Evolutionary conservation across 352 stramenopile genomes (phyloP).

Genomic region (Phytophthora pinifolia): DNA sequence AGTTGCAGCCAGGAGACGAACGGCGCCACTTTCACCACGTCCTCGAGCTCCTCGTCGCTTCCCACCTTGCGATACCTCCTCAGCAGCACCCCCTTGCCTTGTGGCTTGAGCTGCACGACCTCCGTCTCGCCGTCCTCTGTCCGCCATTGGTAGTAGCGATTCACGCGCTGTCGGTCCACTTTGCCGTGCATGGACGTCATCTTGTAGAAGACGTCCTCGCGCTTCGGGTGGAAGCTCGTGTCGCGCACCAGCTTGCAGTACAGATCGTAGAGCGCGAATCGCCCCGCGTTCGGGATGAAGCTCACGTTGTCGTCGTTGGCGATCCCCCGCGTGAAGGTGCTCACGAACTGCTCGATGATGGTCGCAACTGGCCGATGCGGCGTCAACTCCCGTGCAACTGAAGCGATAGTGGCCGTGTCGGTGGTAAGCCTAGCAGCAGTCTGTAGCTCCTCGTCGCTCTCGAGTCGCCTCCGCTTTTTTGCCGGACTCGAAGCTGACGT

Average conservation of each 20-base stretch:
- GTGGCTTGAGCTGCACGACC: constrained; percentile 43
- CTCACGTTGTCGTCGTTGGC: constrained; percentile 59
- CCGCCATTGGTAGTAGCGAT: constrained; percentile 43
- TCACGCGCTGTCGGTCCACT: constrained; percentile 56
- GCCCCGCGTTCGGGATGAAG: constrained; percentile 53
- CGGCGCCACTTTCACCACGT: constrained; percentile 25
- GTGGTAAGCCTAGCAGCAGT: too few relatives aligned
- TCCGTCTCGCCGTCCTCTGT: constrained; percentile 12
- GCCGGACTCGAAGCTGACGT: constrained; percentile 11
- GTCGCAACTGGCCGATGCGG: constrained; percentile 25
- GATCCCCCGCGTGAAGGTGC: constrained; percentile 53
- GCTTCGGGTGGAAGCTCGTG: constrained; percentile 39
- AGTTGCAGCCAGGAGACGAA: constrained; percentile 38
- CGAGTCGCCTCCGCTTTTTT: constrained; percentile 21
- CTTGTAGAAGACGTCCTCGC: constrained; percentile 61
- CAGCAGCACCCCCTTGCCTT: constrained; percentile 54
- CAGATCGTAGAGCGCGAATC: constrained; percentile 47
- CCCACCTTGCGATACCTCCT: constrained; percentile 36
- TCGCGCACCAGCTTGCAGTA: constrained; percentile 43
- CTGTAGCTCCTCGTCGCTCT: constrained; percentile 1
- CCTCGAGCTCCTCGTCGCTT: constrained; percentile 14
- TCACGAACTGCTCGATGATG: constrained; percentile 47
- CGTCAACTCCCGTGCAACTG: not conserved
- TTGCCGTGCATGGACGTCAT: constrained; percentile 60
- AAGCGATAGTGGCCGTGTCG: too few relatives aligned